Conservation (phyloP, 1,139 yeast genomes). For the Lodderomyces metapsilosis region DNA sequence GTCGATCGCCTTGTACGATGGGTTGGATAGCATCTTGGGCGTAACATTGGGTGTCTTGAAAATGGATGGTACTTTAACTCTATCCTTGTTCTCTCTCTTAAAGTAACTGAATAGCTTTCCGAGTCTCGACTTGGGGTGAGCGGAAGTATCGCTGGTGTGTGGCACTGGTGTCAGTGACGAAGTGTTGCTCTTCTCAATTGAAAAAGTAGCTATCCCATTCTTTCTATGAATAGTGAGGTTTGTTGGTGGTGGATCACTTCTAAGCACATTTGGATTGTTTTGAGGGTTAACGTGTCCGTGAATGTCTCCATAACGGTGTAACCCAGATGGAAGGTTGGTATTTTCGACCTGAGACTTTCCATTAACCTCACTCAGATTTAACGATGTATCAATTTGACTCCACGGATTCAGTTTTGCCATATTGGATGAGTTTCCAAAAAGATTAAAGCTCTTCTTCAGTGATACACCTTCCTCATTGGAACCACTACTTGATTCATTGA, state of each 20-base stretch:
- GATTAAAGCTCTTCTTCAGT: not conserved
- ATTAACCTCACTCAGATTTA: not conserved
- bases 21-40: constrained; percentile 15
- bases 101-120: constrained; percentile 23
- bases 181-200: not conserved
- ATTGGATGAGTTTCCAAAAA: constrained; percentile 13
- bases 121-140: constrained; percentile 20
- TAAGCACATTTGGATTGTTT: constrained; percentile 15
- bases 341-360: constrained; percentile 14
- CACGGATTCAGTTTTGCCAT: constrained; percentile 3
- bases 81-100: not conserved
- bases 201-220: not conserved
- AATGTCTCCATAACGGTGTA: constrained; percentile 10
- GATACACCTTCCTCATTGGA: not conserved
- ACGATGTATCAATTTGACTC: constrained; percentile 1
- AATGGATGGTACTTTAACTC: not conserved
- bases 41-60: constrained; percentile 6
- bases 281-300: constrained; percentile 16
- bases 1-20: constrained; percentile 17
- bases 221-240: constrained; percentile 2
- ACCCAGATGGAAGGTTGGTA: constrained; percentile 8
- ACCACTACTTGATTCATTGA: not conserved
- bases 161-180: constrained; percentile 16
- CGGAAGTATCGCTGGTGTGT: constrained; percentile 17
- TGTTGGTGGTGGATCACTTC: constrained; percentile 6